Percentiles rank a stretch among this genome's conserved stretches.
phyloP scores from a whole-genome alignment of 1,284 basidiomycete genomes.

The Caloboletus firmus region DNA sequence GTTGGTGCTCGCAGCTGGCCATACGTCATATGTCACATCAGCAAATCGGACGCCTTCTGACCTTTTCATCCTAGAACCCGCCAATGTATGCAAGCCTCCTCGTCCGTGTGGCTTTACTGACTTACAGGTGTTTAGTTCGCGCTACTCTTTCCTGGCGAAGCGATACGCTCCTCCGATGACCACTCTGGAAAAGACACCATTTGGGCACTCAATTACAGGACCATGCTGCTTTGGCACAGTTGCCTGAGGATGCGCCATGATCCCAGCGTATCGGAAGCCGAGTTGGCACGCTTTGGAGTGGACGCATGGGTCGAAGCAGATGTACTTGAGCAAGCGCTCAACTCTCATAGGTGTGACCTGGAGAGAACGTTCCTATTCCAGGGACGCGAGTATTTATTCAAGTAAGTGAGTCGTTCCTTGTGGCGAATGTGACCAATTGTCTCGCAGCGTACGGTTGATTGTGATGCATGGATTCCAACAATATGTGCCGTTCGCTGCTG shows the following conservation, averaged over 20 bases:
- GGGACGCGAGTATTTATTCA: constrained; percentile 72
- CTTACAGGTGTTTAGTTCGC: constrained; percentile 49
- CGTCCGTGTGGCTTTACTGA: constrained; percentile 8
- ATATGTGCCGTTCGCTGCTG: constrained; percentile 58
- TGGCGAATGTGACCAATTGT: not conserved
- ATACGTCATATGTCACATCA: constrained; percentile 60
- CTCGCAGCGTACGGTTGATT: constrained; percentile 61
- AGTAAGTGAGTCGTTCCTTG: constrained; percentile 48
- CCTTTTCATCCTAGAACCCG: constrained; percentile 61
- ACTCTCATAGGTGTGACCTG: constrained; percentile 62
- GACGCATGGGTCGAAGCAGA: constrained; percentile 73
- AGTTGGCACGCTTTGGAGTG: constrained; percentile 62
- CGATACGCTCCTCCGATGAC: constrained; percentile 37
- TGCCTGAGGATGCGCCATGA: constrained; percentile 61
- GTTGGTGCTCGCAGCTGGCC: constrained; percentile 59
- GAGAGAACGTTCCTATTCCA: constrained; percentile 68
- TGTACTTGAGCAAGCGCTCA: constrained; percentile 58
- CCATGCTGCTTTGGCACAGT: constrained; percentile 69
- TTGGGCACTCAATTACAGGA: constrained; percentile 70
- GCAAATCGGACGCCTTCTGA: constrained; percentile 42
- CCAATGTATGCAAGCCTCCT: constrained; percentile 52
- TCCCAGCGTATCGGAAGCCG: constrained; percentile 39
- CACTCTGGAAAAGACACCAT: constrained; percentile 59
- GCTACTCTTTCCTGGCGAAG: constrained; percentile 69
- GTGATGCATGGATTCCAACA: constrained; percentile 68